Base-by-base conservation (phyloP, 352 stramenopile species). In the Pythium coloratum region DNA sequence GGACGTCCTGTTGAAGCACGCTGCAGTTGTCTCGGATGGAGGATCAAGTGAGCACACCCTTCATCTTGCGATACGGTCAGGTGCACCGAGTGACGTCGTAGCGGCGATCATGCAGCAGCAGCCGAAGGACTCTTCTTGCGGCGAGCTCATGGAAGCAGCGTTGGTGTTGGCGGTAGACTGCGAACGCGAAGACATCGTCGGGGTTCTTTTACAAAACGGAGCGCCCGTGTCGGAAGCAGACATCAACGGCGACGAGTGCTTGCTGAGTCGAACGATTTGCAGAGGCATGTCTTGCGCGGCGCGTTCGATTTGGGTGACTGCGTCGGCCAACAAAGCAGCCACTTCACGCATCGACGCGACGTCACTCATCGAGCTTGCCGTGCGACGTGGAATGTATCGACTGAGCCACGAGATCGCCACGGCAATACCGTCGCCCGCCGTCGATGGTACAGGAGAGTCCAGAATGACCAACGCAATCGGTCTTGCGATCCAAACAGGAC, bases 301-400 rank as follows among this genome's bases (percentile, higher is more conserved):
- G 36, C 36, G 36, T 10, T 44, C 36, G 36, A 44, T 44, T 12
- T 44, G 36, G 36, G 6, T 44, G 36, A 16, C 36, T 4, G 4
- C 36, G 36, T 44, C 36, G 2, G 12, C 36, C 8, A 44, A 16
- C 10, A 44, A 7, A 9, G 7, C n/a, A 24, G 20, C 20, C 20
- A 0, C 20, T 24, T 24, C 20, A 24, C 20, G 20, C 20, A 24
- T 24, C 20, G 20, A 24, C 33, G 6, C 30, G 46, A 18, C 8
- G 62, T 81, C 28, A 56, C 72, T 0, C 49, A 81, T 24, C 55
- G 65, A 76, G 7, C 75, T 91, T 33, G 78, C 80, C 13, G 66
- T 94, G 50, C 80, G 83, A 20, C 72, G 83, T 20, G 83, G 83
- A 13, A 76, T 94, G 69, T 94, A 90, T 36, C 65, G 67, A 26